A percentile compares a stretch with the other conserved stretches of the same genome.
These are phyloP conservation scores for Phytophthora pisi DNA, from an alignment of 352 stramenopile genomes.

Conservation along the genomic window DNA sequence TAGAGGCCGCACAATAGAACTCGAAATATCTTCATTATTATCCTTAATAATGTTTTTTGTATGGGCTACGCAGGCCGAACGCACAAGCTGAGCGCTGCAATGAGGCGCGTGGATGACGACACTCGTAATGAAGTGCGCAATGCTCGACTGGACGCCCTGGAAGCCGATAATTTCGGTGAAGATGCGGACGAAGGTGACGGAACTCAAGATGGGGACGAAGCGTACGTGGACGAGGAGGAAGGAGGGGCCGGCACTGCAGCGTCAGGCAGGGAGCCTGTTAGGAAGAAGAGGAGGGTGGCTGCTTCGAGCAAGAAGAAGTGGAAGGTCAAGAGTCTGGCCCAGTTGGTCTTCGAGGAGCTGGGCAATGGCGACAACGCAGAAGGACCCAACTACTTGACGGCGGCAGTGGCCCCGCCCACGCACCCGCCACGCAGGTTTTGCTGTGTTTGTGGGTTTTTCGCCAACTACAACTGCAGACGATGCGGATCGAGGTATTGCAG, in stretches of 20 bases:
- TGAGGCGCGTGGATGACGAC: slow-evolving; percentile 84
- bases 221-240: slow-evolving; percentile 78
- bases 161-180: slow-evolving; percentile 89
- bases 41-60: slow-evolving; percentile 16
- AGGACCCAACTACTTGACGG: slow-evolving; percentile 74
- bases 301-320: slow-evolving; percentile 43
- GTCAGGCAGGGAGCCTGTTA: slow-evolving; percentile 19
- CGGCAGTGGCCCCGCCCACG: slow-evolving; percentile 60
- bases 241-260: slow-evolving; percentile 7
- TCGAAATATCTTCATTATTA: background rate
- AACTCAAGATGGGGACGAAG: slow-evolving; percentile 43
- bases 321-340: slow-evolving; percentile 90
- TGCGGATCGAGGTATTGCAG: slow-evolving; percentile 71
- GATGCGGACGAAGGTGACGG: slow-evolving; percentile 62
- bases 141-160: slow-evolving; percentile 84
- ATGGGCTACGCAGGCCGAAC: slow-evolving; percentile 53
- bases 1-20: slow-evolving; percentile 9
- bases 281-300: slow-evolving; percentile 48
- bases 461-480: slow-evolving; percentile 75
- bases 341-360: slow-evolving; percentile 89
- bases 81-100: slow-evolving; percentile 80
- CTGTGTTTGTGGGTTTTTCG: slow-evolving; percentile 85
- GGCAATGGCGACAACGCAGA: slow-evolving; percentile 26
- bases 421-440: slow-evolving; percentile 83
- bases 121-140: slow-evolving; percentile 85